Conservation (phyloP, 768 basidiomycete species). For the Suillus cothurnatus region DNA sequence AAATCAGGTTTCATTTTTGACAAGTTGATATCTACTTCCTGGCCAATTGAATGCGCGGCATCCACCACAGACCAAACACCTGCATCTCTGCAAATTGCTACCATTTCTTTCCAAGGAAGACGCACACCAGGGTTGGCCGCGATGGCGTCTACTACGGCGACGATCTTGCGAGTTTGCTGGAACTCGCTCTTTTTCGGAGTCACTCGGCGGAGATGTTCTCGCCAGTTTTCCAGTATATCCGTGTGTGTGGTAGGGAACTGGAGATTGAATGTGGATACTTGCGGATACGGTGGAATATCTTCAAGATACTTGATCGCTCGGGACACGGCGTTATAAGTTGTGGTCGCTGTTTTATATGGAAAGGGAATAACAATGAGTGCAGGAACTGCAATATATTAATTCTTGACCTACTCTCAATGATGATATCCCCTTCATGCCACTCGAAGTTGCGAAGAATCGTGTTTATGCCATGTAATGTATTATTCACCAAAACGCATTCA, state of each 20-base stretch:
- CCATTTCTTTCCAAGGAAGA: conserved; percentile 74
- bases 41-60: conserved; percentile 79
- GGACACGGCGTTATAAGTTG: conserved; percentile 58
- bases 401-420: conserved; percentile 55
- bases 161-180: conserved; percentile 44
- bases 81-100: conserved; percentile 62
- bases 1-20: conserved; percentile 65
- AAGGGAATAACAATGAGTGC: not conserved
- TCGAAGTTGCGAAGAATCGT: conserved; percentile 68
- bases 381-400: conserved; percentile 2
- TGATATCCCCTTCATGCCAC: conserved; percentile 67
- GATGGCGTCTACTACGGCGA: conserved; percentile 74
- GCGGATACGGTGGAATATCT: conserved; percentile 59
- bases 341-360: conserved; percentile 42
- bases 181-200: conserved; percentile 22
- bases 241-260: conserved; percentile 59
- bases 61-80: conserved; percentile 73
- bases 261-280: conserved; percentile 49
- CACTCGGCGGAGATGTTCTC: conserved; percentile 36
- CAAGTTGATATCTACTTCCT: conserved; percentile 64
- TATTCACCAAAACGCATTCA: conserved; percentile 54
- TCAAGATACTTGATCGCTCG: conserved; percentile 53
- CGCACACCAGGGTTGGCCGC: conserved; percentile 59
- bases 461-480: conserved; percentile 45
- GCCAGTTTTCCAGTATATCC: conserved; percentile 55